A percentile compares a stretch with the other conserved stretches of the same genome.
Evolutionary conservation across 371 early-diverging fungal species (phyloP).

Genomic region (Gilbertella persicaria): DNA sequence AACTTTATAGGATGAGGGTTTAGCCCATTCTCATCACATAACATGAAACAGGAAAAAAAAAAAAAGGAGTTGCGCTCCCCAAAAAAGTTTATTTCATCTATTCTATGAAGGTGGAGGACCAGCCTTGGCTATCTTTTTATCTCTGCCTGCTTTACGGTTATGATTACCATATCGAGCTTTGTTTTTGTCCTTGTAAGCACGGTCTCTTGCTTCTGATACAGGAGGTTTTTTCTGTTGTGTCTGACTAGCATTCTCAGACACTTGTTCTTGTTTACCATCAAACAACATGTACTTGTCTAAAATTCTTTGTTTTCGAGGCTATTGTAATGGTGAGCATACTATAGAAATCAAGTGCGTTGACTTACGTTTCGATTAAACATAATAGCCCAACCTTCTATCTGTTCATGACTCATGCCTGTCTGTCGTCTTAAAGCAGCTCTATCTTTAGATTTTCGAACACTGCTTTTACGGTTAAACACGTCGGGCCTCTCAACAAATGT

Average conservation of each 20-base stretch:
- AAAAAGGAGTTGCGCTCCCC: too few relatives aligned
- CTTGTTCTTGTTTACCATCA: slow-evolving; percentile 32
- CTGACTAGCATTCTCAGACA: slow-evolving; percentile 9
- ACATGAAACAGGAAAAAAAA: too few relatives aligned
- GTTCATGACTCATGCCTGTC: slow-evolving; percentile 87
- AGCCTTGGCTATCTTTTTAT: slow-evolving; percentile 58
- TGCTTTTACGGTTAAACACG: slow-evolving; percentile 59
- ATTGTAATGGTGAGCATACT: slow-evolving; percentile 1
- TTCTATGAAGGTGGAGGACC: slow-evolving; percentile 15
- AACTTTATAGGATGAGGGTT: too few relatives aligned
- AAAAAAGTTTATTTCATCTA: not conserved
- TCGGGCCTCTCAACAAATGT: slow-evolving; percentile 52
- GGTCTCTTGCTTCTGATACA: slow-evolving; percentile 32
- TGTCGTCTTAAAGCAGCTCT: slow-evolving; percentile 60
- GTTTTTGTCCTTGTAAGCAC: slow-evolving; percentile 58
- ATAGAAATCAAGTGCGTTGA: slow-evolving; percentile 6
- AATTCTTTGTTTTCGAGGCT: slow-evolving; percentile 69
- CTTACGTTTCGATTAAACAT: slow-evolving; percentile 86
- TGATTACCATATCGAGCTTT: slow-evolving; percentile 70
- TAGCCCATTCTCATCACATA: too few relatives aligned
- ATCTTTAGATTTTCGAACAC: slow-evolving; percentile 61
- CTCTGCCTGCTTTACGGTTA: slow-evolving; percentile 65
- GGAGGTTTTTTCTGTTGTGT: slow-evolving; percentile 23
- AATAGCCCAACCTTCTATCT: slow-evolving; percentile 90
- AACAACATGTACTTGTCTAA: slow-evolving; percentile 63